Conservation (phyloP, 2,329 filamentous ascomycete species). For the Penicillium brevicompactum region DNA sequence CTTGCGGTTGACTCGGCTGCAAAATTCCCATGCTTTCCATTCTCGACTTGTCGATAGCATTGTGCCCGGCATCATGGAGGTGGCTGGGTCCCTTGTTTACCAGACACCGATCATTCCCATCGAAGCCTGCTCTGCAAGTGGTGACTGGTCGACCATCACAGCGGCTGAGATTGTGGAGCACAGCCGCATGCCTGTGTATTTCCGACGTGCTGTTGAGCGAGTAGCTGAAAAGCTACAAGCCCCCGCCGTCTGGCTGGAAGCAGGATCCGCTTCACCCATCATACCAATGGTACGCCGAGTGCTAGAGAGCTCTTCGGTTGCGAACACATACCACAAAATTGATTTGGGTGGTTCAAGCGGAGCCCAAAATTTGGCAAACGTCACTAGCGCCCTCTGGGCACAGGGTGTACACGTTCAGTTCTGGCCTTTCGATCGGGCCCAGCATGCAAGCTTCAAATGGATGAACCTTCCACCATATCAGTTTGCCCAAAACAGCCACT, state of each 20-base stretch:
- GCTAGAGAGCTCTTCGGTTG: slow-evolving; percentile 7
- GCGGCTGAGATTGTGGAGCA: slow-evolving; percentile 34
- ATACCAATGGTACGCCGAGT: slow-evolving; percentile 36
- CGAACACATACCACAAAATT: slow-evolving; percentile 14
- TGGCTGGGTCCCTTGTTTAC: slow-evolving; percentile 35
- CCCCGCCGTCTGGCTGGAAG: slow-evolving; percentile 38
- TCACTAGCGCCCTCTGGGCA: slow-evolving; percentile 30
- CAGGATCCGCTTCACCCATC: slow-evolving; percentile 33
- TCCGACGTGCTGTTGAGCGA: slow-evolving; percentile 37
- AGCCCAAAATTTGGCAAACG: slow-evolving; percentile 3
- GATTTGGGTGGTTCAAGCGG: slow-evolving; percentile 5
- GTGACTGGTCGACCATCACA: not conserved
- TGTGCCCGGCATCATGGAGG: slow-evolving; percentile 22
- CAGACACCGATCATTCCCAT: slow-evolving; percentile 31
- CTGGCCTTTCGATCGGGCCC: slow-evolving; percentile 31
- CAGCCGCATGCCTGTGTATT: slow-evolving; percentile 49
- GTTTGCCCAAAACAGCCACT: slow-evolving; percentile 36
- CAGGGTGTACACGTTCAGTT: slow-evolving; percentile 24
- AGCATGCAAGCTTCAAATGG: slow-evolving; percentile 21
- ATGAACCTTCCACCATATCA: slow-evolving; percentile 40
- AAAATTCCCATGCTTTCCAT: slow-evolving; percentile 47
- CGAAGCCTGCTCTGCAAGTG: slow-evolving; percentile 39
- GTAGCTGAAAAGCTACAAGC: slow-evolving; percentile 13
- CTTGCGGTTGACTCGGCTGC: slow-evolving; percentile 40
- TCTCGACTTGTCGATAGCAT: slow-evolving; percentile 32